Percentiles rank a stretch among this genome's conserved stretches.
phyloP scores from a whole-genome alignment of 1,139 yeast species.

The Nakaseomyces nivariensis region DNA sequence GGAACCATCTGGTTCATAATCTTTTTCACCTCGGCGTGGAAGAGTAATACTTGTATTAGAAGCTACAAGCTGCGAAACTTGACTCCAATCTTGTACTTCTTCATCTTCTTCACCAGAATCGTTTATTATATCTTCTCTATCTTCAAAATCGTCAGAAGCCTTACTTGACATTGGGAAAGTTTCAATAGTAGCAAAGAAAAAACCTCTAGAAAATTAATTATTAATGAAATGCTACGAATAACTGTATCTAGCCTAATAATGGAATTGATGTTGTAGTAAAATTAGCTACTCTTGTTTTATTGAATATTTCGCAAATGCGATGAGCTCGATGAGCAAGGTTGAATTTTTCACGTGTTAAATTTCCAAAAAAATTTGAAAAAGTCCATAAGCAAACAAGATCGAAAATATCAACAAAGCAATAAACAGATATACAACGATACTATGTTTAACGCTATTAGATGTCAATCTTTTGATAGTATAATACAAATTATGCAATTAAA shows the following conservation, averaged over 20 bases:
- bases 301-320: too few relatives aligned
- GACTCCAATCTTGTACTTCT: constrained; percentile 63
- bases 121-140: neutral
- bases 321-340: too few relatives aligned
- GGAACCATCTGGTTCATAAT: constrained; percentile 78
- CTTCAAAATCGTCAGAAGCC: neutral
- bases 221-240: neutral
- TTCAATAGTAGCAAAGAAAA: neutral
- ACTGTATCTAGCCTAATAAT: neutral
- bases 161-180: neutral
- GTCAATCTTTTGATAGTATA: neutral
- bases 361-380: too few relatives aligned
- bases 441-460: too few relatives aligned
- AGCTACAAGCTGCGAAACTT: constrained; percentile 21
- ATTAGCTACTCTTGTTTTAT: too few relatives aligned
- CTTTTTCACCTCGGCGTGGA: constrained; percentile 78
- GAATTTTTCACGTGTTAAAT: too few relatives aligned
- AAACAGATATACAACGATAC: too few relatives aligned
- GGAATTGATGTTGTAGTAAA: too few relatives aligned
- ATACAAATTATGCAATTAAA: constrained; percentile 7
- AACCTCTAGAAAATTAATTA: neutral
- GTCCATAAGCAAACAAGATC: too few relatives aligned
- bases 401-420: too few relatives aligned
- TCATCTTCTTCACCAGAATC: constrained; percentile 31
- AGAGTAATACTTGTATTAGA: constrained; percentile 27